A percentile compares a stretch with the other conserved stretches of the same genome.
These are phyloP conservation scores for Barnettozyma vustinii DNA, from an alignment of 805 yeast genomes.

Conservation along the genomic window DNA sequence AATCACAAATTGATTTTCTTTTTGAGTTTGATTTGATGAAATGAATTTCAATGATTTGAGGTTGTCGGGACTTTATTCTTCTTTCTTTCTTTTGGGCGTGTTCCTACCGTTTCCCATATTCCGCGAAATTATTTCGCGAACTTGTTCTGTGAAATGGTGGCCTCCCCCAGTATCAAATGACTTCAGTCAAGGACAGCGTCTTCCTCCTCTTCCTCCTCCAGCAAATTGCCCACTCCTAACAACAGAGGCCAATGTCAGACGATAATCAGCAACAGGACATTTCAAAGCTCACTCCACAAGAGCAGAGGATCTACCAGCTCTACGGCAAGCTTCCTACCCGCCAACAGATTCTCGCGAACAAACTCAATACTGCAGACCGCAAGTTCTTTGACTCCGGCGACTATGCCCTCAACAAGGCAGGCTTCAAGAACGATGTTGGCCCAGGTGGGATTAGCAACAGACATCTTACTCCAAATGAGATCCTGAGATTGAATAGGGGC, in stretches of 20 bases:
- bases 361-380: conserved; percentile 61
- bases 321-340: conserved; percentile 85
- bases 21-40: no score
- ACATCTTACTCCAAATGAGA: conserved; percentile 36
- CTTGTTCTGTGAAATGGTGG: not conserved
- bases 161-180: not conserved
- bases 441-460: conserved; percentile 16
- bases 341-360: conserved; percentile 68
- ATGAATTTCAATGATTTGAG: no score
- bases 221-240: not conserved
- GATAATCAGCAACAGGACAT: conserved; percentile 36
- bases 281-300: conserved; percentile 67
- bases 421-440: conserved; percentile 30
- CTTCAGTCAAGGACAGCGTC: not conserved
- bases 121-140: not conserved
- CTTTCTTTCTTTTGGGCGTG: not conserved
- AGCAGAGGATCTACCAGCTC: conserved; percentile 66
- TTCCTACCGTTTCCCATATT: not conserved
- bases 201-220: not conserved
- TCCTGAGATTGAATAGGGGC: conserved; percentile 54
- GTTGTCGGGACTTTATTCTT: no score
- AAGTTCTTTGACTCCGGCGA: conserved; percentile 94
- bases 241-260: conserved; percentile 29
- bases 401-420: conserved; percentile 79
- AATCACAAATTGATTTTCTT: no score